phyloP scores from a whole-genome alignment of 1,139 yeast species.

The Candida tetrigidarum region DNA sequence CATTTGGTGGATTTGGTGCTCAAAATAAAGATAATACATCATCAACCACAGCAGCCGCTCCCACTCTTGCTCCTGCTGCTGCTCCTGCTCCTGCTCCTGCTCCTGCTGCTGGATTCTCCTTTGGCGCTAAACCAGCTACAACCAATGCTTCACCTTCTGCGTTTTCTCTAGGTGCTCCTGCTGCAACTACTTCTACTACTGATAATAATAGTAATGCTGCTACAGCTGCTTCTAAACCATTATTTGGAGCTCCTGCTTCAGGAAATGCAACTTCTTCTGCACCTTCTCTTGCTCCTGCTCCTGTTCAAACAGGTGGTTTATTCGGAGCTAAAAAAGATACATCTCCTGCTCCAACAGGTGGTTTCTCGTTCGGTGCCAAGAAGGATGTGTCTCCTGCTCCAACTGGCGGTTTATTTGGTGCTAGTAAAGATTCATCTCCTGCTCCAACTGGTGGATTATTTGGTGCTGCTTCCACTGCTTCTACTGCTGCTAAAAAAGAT shows the following conservation, averaged over 20 bases:
- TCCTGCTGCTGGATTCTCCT: neutral
- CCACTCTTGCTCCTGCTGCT: neutral
- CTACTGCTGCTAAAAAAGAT: conserved; percentile 21
- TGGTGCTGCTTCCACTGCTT: conserved; percentile 16
- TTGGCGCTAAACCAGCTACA: conserved; percentile 12
- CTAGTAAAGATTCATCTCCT: conserved; percentile 26
- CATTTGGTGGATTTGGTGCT: conserved; percentile 17
- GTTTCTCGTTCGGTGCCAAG: conserved; percentile 28
- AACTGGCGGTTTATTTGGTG: conserved; percentile 25
- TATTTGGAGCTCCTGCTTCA: neutral
- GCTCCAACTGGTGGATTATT: neutral
- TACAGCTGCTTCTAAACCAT: conserved; percentile 4
- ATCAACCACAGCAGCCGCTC: too few species aligned
- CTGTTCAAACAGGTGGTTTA: conserved; percentile 18
- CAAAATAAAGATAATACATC: conserved; percentile 21
- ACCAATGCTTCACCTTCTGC: conserved; percentile 14
- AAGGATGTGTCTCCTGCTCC: conserved; percentile 21
- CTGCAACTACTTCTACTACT: neutral
- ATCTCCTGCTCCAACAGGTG: conserved; percentile 19
- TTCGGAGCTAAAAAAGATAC: conserved; percentile 24
- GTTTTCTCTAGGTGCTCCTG: conserved; percentile 24
- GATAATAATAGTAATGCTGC: too few species aligned
- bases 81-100: neutral
- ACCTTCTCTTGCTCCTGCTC: conserved; percentile 4
- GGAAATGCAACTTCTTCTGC: neutral